Base-by-base conservation (phyloP, 2,329 filamentous ascomycete genomes). In the Cryphonectria radicalis region DNA sequence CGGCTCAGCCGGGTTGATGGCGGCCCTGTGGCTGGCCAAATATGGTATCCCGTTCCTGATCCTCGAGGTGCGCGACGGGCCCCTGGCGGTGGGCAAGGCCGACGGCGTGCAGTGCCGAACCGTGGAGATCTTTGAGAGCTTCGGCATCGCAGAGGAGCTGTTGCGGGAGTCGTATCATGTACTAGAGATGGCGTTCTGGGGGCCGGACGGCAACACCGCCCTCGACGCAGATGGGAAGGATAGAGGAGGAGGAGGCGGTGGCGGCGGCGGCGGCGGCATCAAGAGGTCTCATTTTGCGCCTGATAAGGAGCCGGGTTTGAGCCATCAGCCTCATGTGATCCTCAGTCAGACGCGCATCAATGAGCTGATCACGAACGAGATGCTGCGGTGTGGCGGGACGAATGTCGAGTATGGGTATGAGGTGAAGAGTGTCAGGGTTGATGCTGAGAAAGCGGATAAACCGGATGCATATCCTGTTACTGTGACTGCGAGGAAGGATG, bases 81-180 rank as follows among this genome's bases (percentile, higher is more conserved):
- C 87, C 0, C 81, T 91, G 66, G 76, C 82, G 57, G 82, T 85
- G 63, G 90, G 89, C 3, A 88, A 92, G 78, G 90, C 90, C 19
- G 90, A 92, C 72, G 88, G 88, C 1, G 86, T 89, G 25, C 87
- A 90, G 78, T 87, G 85, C 70, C 86, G 88, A 1, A 89, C 88
- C 0, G 87, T 90, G 19, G 89, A 91, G 77, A 84, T 91, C 32
- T 89, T 90, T 66, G 88, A 90, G 75, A 87, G 85, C 62, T 88
- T 90, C 43, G 86, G 83, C 0, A 82, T 90, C 4, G 82, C 84
- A 1, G 86, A 88, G 63, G 80, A 84, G 25, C 80, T 91, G 40
- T 81, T 90, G 42, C 82, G 83, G 46, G 88, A 90, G 71, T 83
- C 87, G 0, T 90, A 86, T 69, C 88, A 90, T 76, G 84, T 88